phyloP scores from a whole-genome alignment of 495 filamentous ascomycete genomes.

The Articulospora tetracladia region DNA sequence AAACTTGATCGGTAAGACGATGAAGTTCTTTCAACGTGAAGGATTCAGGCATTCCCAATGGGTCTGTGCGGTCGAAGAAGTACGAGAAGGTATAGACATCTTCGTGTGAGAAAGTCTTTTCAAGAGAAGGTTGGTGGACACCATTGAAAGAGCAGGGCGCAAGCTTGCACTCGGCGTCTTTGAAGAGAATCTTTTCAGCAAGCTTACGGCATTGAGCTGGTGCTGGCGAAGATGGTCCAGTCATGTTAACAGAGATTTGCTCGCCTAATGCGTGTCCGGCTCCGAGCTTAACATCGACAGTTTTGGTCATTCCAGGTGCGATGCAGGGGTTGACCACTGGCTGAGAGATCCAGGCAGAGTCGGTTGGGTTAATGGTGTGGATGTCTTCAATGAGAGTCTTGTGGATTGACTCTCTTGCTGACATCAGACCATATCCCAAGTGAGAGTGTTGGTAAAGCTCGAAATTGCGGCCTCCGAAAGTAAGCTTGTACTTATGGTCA shows the following conservation, averaged over 20 bases:
- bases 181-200: conserved; percentile 86
- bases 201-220: conserved; percentile 85
- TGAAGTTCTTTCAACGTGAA: conserved; percentile 87
- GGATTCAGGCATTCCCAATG: conserved; percentile 91
- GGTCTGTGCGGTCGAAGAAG: conserved; percentile 90
- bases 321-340: conserved; percentile 88
- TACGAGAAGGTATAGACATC: conserved; percentile 96
- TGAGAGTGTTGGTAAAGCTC: conserved; percentile 98
- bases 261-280: conserved; percentile 53
- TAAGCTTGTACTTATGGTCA: conserved; percentile 93
- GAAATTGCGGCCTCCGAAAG: conserved; percentile 87
- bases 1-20: conserved; percentile 79
- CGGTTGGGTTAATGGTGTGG: conserved; percentile 44
- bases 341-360: conserved; percentile 49
- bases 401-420: conserved; percentile 83
- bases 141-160: conserved; percentile 97
- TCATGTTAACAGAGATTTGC: conserved; percentile 72
- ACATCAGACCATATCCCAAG: conserved; percentile 95
- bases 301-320: conserved; percentile 66
- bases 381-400: conserved; percentile 60
- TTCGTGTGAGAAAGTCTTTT: conserved; percentile 86
- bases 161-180: conserved; percentile 76
- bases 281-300: conserved; percentile 63
- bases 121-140: conserved; percentile 87
- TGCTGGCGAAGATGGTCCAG: conserved; percentile 69